These are phyloP conservation scores for Fusarium sp. DNA, from an alignment of 2,329 filamentous ascomycete species.

Conservation along the genomic window DNA sequence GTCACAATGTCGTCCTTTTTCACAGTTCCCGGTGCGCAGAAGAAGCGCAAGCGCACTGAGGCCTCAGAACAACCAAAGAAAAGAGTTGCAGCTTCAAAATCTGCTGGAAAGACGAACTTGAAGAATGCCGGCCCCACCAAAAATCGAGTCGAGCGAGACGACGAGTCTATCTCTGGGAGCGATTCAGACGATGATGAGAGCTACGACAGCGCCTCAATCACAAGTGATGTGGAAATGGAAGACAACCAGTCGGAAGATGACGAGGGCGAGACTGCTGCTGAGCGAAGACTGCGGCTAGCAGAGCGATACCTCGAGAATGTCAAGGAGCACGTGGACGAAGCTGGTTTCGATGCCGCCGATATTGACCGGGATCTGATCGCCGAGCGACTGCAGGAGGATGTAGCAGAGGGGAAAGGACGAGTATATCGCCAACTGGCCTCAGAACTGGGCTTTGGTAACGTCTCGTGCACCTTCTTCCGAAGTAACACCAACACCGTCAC, in stretches of 20 bases:
- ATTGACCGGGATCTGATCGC: constrained; percentile 94
- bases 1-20: constrained; percentile 93
- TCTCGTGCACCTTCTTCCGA: constrained; percentile 79
- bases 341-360: constrained; percentile 91
- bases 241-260: constrained; percentile 74
- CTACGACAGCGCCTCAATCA: constrained; percentile 56
- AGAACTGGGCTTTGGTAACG: constrained; percentile 76
- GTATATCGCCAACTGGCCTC: constrained; percentile 85
- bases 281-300: constrained; percentile 86
- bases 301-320: constrained; percentile 95
- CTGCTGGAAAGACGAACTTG: constrained; percentile 58
- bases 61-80: constrained; percentile 71
- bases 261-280: constrained; percentile 88
- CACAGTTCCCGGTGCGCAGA: constrained; percentile 85
- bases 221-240: constrained; percentile 62
- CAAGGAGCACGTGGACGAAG: constrained; percentile 82
- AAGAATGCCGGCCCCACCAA: constrained; percentile 57
- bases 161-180: constrained; percentile 87
- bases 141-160: constrained; percentile 65
- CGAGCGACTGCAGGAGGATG: constrained; percentile 89
- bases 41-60: constrained; percentile 85
- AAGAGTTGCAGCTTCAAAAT: constrained; percentile 64
- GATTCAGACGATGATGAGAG: constrained; percentile 76
- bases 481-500: constrained; percentile 84
- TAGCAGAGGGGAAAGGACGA: constrained; percentile 90